A percentile compares a stretch with the other conserved stretches of the same genome.
Conservation (phyloP, 805 yeast genomes). For the Metschnikowia amazonensis region DNA sequence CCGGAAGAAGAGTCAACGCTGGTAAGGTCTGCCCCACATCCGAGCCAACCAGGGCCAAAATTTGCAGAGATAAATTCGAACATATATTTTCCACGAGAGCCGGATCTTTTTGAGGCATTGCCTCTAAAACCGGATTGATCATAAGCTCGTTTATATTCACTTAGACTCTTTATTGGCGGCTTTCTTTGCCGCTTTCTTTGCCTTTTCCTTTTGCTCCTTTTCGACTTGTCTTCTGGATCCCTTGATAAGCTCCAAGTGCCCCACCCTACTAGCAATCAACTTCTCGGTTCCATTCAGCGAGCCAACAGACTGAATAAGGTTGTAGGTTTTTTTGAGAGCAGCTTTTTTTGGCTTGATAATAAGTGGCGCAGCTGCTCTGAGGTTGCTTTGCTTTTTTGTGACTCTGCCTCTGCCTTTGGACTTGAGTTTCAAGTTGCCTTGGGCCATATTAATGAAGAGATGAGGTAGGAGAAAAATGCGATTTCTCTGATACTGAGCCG, state of each 20-base stretch:
- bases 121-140: conserved; percentile 6
- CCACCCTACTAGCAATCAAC: conserved; percentile 83
- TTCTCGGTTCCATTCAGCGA: conserved; percentile 59
- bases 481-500: background rate
- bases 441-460: conserved; percentile 55
- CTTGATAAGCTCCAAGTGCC: conserved; percentile 85
- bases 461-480: background rate
- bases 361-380: conserved; percentile 69
- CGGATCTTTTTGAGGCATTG: conserved; percentile 10
- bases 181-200: conserved; percentile 21
- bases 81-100: background rate
- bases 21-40: background rate
- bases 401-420: conserved; percentile 47
- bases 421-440: conserved; percentile 62
- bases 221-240: conserved; percentile 87
- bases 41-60: background rate
- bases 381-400: conserved; percentile 62
- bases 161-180: conserved; percentile 6
- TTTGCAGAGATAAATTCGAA: background rate
- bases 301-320: conserved; percentile 47
- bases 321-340: conserved; percentile 43
- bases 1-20: conserved; percentile 18
- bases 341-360: conserved; percentile 64
- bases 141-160: background rate
- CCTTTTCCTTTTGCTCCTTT: conserved; percentile 46